phyloP scores from a whole-genome alignment of 1,139 yeast genomes.

The Yamadazyma conglobata region DNA sequence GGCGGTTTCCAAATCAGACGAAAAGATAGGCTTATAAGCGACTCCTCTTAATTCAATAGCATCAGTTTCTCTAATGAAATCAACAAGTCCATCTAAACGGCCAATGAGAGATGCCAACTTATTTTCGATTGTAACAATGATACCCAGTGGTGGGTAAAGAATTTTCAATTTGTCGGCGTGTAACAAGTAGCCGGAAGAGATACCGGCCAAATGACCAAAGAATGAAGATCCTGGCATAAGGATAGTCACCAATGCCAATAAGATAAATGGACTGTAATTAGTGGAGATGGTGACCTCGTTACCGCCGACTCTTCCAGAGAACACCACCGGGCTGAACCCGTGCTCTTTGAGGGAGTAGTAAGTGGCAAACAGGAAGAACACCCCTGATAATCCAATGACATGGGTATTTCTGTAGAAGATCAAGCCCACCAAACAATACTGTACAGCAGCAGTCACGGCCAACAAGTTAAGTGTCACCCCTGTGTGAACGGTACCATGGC shows the following conservation, averaged over 20 bases:
- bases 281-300: constrained; percentile 52
- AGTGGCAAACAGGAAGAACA: constrained; percentile 70
- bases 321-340: constrained; percentile 41
- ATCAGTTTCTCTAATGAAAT: constrained; percentile 54
- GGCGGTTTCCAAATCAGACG: constrained; percentile 22
- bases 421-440: constrained; percentile 56
- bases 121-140: constrained; percentile 63
- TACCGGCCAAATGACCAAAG: constrained; percentile 61
- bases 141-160: constrained; percentile 64
- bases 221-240: constrained; percentile 58
- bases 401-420: constrained; percentile 50
- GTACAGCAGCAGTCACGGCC: constrained; percentile 68
- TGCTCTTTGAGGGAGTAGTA: constrained; percentile 64
- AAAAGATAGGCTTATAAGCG: constrained; percentile 33
- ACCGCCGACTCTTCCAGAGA: constrained; percentile 19
- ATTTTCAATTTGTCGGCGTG: constrained; percentile 55
- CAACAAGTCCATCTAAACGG: constrained; percentile 51
- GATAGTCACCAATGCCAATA: constrained; percentile 48
- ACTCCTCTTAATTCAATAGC: constrained; percentile 44
- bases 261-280: constrained; percentile 52
- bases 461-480: constrained; percentile 76
- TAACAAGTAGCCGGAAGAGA: constrained; percentile 42
- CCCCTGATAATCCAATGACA: constrained; percentile 69
- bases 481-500: constrained; percentile 83
- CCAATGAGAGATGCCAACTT: constrained; percentile 49